Evolutionary conservation across 2,329 filamentous ascomycete species (phyloP), one percentile per base, ranked within the genome.

Genomic region (Pleomassaria siparia): DNA sequence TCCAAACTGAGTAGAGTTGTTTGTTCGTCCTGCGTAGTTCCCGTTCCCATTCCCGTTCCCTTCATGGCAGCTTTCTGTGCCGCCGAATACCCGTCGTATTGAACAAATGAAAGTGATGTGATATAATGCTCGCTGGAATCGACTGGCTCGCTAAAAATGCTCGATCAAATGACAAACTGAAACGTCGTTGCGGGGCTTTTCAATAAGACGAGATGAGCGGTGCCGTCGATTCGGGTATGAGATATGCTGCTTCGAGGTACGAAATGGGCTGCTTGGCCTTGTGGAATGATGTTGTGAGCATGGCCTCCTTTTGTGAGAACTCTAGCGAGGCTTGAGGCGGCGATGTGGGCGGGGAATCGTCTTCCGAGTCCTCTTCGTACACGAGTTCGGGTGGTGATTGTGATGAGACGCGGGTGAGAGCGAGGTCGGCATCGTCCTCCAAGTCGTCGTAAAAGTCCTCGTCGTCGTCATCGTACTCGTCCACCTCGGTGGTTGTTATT

Each of bases 321-420:
- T 77, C 72, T 59, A 78, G 65, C 11, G 64, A 64, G 16, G 70
- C 55, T 51, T 72, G 66, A 21, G 74, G 73, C 35, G 76, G 76
- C 36, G 76, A 76, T 36, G 69, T 64, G 40, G 75, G 76, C 47
- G 74, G 73, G 22, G 71, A 70, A 47, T 77, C 76, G 63, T 79
- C 76, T 48, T 78, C 75, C 4, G 73, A 76, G 55, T 76, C 73
- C 30, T 72, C 71, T 53, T 78, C 75, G 65, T 75, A 71, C 35
- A 74, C 70, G 53, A 78, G 75, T 64, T 78, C 76, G 35, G 76
- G 76, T 49, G 76, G 75, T 60, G 74, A 73, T 58, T 71, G 67
- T 47, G 70, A 69, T 44, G 71, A 62, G 11, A 74, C 70, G 48
- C 76, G 74, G 28, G 67, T 72, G 49, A 79, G 74, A 42, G 74